phyloP scores from a whole-genome alignment of 1,284 basidiomycete species.

The Sanghuangporus baumii region DNA sequence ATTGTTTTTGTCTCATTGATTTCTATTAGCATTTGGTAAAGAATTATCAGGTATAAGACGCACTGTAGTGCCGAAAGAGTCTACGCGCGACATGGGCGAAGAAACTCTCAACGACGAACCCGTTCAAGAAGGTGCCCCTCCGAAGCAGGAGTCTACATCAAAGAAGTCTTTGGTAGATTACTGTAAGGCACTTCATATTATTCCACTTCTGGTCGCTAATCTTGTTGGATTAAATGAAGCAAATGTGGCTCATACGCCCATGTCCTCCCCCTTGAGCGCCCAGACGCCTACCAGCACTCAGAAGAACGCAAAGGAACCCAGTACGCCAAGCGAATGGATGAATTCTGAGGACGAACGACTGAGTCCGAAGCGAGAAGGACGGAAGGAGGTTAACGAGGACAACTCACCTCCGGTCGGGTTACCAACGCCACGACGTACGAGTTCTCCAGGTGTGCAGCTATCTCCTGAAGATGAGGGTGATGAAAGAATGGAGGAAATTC shows the following conservation, averaged over 20 bases:
- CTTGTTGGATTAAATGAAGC: neutral
- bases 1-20: neutral
- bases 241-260: neutral
- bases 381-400: neutral
- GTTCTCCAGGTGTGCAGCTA: neutral
- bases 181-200: neutral
- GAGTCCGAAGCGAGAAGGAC: neutral
- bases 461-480: neutral
- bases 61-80: neutral
- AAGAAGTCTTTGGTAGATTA: neutral
- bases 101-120: neutral
- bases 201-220: neutral
- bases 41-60: neutral
- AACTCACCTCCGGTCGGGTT: neutral
- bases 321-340: conserved; percentile 14
- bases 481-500: neutral
- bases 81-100: neutral
- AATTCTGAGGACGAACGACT: conserved; percentile 6
- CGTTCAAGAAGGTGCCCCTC: neutral
- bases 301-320: neutral
- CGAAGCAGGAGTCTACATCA: neutral
- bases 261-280: neutral
- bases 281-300: neutral
- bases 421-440: neutral
- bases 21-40: neutral